Evolutionary conservation across 192 early-diverging fungal genomes (phyloP), one percentile per base, ranked within the genome.

Genomic region (Blastocladiella britannica): DNA sequence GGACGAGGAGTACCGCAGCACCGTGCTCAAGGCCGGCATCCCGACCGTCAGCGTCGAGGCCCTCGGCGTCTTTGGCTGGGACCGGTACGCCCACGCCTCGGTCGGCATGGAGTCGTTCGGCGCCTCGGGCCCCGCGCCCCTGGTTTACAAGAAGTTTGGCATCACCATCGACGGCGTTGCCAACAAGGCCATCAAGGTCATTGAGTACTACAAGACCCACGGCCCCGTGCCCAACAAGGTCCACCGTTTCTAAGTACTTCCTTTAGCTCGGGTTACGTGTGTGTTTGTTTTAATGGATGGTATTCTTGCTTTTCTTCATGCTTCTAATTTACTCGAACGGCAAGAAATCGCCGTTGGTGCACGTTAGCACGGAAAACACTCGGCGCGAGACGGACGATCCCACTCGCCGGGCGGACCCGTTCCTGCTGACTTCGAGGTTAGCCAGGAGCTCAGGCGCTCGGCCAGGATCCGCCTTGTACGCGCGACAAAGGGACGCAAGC

Each of bases 51-150:
- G 82, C 63, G 81, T 93, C 31, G 93, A 97, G 72, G 90, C 87
- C 2, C 66, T 88, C 67, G 56, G 73, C 31, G 88, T 86, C 52
- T 83, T 85, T 67, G 84, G 87, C n/a, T 97, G 93, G 91, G 67
- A 71, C 63, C 88, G 85, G 65, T 95, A 87, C 65, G 83, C 89
- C 15, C 92, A 95, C 71, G 78, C 74, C 25, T 77, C 82, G 20
- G 71, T 92, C 61, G 91, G 90, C 57, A 85, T 97, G 67, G 84
- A 86, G 54, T 80, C 79, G 12, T 97, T 93, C 65, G 93, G 93
- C 53, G 66, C 79, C 20, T 87, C 84, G 26, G 93, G 79, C 26
- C 90, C 91, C 20, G 82, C 77, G 69, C 67, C 76, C 65, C 65
- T 87, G 60, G 68, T 89, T n/a, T 94, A 85, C 70, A 75, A 91